These are phyloP conservation scores for Paxillus ammoniavirescens DNA, from an alignment of 768 basidiomycete species.

Conservation along the genomic window DNA sequence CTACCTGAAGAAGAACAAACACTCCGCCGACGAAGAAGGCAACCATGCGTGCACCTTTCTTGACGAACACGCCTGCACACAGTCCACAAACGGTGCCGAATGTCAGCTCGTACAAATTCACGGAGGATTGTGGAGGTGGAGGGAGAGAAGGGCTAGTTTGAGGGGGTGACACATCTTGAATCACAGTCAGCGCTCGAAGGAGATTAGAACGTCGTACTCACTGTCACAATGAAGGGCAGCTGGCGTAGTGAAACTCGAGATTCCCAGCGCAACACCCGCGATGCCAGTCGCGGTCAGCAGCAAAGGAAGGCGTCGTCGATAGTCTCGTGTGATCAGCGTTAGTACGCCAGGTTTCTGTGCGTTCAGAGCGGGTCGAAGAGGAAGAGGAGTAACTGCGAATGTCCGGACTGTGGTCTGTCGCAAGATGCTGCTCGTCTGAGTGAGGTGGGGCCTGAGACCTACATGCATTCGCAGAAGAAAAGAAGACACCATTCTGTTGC, in stretches of 20 bases:
- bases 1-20: slow-evolving; percentile 88
- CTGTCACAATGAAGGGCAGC: slow-evolving; percentile 52
- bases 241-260: slow-evolving; percentile 35
- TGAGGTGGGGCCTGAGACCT: slow-evolving; percentile 13
- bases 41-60: slow-evolving; percentile 84
- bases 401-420: background rate
- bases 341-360: background rate
- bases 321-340: slow-evolving; percentile 4
- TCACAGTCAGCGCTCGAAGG: background rate
- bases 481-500: slow-evolving; percentile 10
- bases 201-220: slow-evolving; percentile 22
- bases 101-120: slow-evolving; percentile 78
- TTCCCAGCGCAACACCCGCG: slow-evolving; percentile 44
- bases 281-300: slow-evolving; percentile 34
- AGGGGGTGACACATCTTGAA: slow-evolving; percentile 10
- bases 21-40: slow-evolving; percentile 89
- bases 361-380: background rate
- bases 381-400: slow-evolving; percentile 2
- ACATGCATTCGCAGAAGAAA: slow-evolving; percentile 11
- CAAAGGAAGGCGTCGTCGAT: slow-evolving; percentile 9
- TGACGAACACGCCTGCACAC: slow-evolving; percentile 90
- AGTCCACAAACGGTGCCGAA: slow-evolving; percentile 90
- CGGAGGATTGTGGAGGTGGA: slow-evolving; percentile 64
- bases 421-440: slow-evolving; percentile 2
- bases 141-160: slow-evolving; percentile 13